These are phyloP conservation scores for Albugo laibachii DNA, from an alignment of 352 stramenopile species.

Conservation along the genomic window DNA sequence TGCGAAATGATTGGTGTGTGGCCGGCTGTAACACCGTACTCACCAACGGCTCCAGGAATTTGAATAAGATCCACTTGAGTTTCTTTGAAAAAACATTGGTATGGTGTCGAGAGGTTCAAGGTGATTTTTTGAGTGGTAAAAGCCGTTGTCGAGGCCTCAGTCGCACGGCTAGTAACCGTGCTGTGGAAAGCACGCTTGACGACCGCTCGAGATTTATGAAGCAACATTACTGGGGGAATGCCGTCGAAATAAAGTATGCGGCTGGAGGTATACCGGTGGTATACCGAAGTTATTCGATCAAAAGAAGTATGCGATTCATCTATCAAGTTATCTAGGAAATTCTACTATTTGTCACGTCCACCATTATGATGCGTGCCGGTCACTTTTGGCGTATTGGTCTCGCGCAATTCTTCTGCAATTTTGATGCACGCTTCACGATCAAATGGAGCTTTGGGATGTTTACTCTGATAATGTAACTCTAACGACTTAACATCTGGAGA, in stretches of 20 bases:
- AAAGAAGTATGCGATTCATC: too few relatives aligned
- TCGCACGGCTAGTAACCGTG: constrained; percentile 28
- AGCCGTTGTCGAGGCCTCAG: constrained; percentile 20
- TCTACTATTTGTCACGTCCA: too few relatives aligned
- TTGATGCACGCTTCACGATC: constrained; percentile 24
- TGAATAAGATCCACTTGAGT: constrained; percentile 82
- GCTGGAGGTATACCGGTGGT: too few relatives aligned
- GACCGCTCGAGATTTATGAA: constrained; percentile 4
- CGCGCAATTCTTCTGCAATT: constrained; percentile 28
- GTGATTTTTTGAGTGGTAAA: constrained; percentile 60
- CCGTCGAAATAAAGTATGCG: too few relatives aligned
- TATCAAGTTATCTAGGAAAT: too few relatives aligned
- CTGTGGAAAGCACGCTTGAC: constrained; percentile 36
- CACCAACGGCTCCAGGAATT: constrained; percentile 87
- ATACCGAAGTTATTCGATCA: too few relatives aligned
- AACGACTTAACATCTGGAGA: constrained; percentile 44
- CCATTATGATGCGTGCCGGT: constrained; percentile 26
- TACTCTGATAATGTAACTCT: constrained; percentile 31
- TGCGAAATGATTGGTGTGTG: constrained; percentile 94
- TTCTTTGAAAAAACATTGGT: constrained; percentile 65
- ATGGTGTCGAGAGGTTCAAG: constrained; percentile 67
- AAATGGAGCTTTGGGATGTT: constrained; percentile 32
- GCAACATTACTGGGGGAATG: too few relatives aligned
- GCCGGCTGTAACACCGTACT: constrained; percentile 94
- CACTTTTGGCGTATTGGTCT: constrained; percentile 8